Evolutionary conservation across 768 basidiomycete species (phyloP), one percentile per base, ranked within the genome.

Genomic region (Suillus occidentalis): DNA sequence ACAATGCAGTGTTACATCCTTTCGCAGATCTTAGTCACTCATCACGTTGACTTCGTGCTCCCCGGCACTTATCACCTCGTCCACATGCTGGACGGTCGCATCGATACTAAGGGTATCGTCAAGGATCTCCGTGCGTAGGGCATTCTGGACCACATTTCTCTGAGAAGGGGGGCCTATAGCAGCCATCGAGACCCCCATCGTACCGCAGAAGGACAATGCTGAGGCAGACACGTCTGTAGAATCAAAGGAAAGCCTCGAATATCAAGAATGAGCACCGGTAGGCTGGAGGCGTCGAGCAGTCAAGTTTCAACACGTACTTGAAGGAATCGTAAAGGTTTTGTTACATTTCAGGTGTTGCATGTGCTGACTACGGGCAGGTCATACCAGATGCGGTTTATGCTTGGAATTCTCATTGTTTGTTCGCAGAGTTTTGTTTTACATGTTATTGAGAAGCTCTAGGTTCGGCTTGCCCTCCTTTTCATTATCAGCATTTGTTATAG

Each of bases 251-350:
- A 87, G 66, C 88, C 90, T 0, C 78, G 87, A 36, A 90, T 13
- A 75, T 94, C 63, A 88, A 93, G 72, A 92, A 94, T 57, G 93
- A 95, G 72, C 89, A 92, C 65, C 75, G 93, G 52, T 90, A 91
- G 66, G 83, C 83, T 2, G 94, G 94, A 0, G 87, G 89, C 43
- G 94, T 96, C 37, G 92, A 92, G 71, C 94, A 91, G 90, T 76
- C 78, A 1, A 82, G 88, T 39, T 89, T 89, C 63, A 84, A 86
- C 13, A 79, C 84, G 7, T 92, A 95, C 70, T 72, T 94, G 65
- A 82, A 86, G 72, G 89, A 87, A n/a, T 89, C 90, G 88, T 90
- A 37, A 63, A 74, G 1, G 1, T 39, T 9, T 4, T 1, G 1
- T 55, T 61, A 12, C 66, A 39, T 39, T n/a, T 39, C 40, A 42